phyloP scores from a whole-genome alignment of 768 basidiomycete genomes.

The Termitomyces sp. region DNA sequence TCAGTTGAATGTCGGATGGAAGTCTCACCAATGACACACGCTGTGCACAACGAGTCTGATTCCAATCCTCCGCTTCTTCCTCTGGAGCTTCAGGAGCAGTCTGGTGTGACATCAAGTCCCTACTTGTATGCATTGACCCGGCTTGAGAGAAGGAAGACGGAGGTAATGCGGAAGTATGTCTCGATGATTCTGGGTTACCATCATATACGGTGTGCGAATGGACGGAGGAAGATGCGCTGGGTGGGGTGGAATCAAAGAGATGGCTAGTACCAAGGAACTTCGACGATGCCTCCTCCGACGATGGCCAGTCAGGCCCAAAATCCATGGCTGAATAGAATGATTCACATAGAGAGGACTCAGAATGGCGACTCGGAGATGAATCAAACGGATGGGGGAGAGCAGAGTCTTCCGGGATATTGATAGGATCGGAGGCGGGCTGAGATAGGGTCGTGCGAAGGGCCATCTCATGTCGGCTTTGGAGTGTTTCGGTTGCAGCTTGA shows the following conservation, averaged over 20 bases:
- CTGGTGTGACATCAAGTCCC: constrained; percentile 30
- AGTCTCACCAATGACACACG: constrained; percentile 78
- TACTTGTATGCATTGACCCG: constrained; percentile 12
- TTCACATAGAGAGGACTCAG: constrained; percentile 44
- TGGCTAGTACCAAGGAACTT: constrained; percentile 23
- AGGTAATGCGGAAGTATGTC: constrained; percentile 1
- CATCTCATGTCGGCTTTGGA: constrained; percentile 38
- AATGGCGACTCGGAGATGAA: constrained; percentile 25
- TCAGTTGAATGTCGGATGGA: constrained; percentile 45
- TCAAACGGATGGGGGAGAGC: constrained; percentile 7
- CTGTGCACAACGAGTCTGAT: constrained; percentile 78
- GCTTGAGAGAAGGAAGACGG: not conserved
- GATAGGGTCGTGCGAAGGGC: constrained; percentile 34
- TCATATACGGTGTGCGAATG: constrained; percentile 23
- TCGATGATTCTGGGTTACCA: constrained; percentile 2
- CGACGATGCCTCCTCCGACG: constrained; percentile 32
- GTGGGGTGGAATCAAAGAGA: constrained; percentile 29
- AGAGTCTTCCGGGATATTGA: constrained; percentile 1
- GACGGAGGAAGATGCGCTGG: constrained; percentile 26
- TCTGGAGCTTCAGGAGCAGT: constrained; percentile 40
- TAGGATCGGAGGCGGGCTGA: constrained; percentile 19
- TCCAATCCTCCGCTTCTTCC: constrained; percentile 86
- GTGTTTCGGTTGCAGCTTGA: constrained; percentile 61
- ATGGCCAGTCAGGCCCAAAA: constrained; percentile 42
- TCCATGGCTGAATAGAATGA: constrained; percentile 71